Conservation (phyloP, 73 alveolate genomes). For the Paramecium octaurelia region DNA sequence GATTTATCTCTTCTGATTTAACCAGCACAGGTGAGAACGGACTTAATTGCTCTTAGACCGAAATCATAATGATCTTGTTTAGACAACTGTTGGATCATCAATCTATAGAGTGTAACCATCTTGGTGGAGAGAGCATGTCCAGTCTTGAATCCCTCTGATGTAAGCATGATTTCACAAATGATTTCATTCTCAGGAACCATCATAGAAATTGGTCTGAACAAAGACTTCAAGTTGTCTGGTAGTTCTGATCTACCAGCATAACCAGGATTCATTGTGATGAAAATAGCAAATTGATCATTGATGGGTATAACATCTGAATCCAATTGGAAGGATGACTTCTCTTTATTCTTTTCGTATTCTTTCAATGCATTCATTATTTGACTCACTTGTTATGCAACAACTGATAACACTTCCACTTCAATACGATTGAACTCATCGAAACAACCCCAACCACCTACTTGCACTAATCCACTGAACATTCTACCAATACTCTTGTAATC, state of each 20-base stretch:
- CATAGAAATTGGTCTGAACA: conserved; percentile 99
- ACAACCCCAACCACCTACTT: conserved; percentile 99
- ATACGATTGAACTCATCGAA: conserved; percentile 99
- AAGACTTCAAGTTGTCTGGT: conserved; percentile 95
- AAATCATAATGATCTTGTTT: conserved; percentile 99
- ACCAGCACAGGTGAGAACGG: conserved; percentile 98
- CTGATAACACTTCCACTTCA: conserved; percentile 99
- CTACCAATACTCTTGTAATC: conserved; percentile 99
- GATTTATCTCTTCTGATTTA: conserved; percentile 88
- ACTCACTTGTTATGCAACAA: conserved; percentile 98
- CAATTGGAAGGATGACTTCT: conserved; percentile 78
- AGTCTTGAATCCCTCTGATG: conserved; percentile 92
- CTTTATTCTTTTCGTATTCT: conserved; percentile 66
- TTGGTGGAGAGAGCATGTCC: conserved; percentile 71
- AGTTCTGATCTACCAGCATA: conserved; percentile 98
- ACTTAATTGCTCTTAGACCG: conserved; percentile 99
- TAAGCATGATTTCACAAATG: conserved; percentile 96
- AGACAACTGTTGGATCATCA: conserved; percentile 97
- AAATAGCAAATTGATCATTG: conserved; percentile 91
- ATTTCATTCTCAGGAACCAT: conserved; percentile 99
- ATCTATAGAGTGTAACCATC: conserved; percentile 88
- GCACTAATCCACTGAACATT: conserved; percentile 98
- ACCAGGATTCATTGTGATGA: conserved; percentile 99
- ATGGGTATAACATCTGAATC: conserved; percentile 92
- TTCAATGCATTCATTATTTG: conserved; percentile 89